Base-by-base conservation (phyloP, 176 grass and related monocot genomes). In the Ananas comosus region DNA sequence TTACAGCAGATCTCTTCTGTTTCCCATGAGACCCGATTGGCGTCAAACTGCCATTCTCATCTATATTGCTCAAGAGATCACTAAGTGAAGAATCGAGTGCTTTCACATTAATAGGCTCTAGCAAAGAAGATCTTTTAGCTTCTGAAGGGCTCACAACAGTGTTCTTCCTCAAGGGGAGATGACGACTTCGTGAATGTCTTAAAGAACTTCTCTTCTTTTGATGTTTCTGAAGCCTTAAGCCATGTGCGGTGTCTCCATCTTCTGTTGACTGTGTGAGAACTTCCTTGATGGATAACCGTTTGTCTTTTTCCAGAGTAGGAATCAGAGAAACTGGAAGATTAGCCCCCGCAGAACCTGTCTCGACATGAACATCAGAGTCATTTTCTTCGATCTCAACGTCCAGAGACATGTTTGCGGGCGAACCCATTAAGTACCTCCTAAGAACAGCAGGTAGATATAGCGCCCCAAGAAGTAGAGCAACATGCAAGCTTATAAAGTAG, bases 41-140 rank as follows among this genome's bases (percentile, higher is more conserved):
- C 50, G 94, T 90, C 2, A 84, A 90, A 51, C 82, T 84, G 77
- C 90, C 94, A 71, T 80, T 90, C 54, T 99, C 94, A 70, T 92
- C 85, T 70, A 82, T 75, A 74, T 72, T 83, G 51, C 88, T 87
- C 56, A 92, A 74, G 12, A 70, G 88, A 23, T 85, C 82, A 70
- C 17, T 61, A 21, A 9, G 16, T 53, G 11, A 29, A 10, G 12
- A 7, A 49, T 77, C 75, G 28, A 11, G 65, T 33, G 19, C 53
- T 69, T 77, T 66, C 54, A 63, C 22, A 77, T n/a, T 42, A 11
- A 77, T 4, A 61, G 75, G 29, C 28, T 50, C 67, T 2, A 69
- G 27, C 14, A 63, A 7, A 13, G 54, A 13, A 18, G 9, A 11
- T 9, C 14, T 11, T 66, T 53, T 29, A 63, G 50, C 61, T 53